Conservation (phyloP, 2,329 filamentous ascomycete species). For the Cercospora zeae-maydis region DNA sequence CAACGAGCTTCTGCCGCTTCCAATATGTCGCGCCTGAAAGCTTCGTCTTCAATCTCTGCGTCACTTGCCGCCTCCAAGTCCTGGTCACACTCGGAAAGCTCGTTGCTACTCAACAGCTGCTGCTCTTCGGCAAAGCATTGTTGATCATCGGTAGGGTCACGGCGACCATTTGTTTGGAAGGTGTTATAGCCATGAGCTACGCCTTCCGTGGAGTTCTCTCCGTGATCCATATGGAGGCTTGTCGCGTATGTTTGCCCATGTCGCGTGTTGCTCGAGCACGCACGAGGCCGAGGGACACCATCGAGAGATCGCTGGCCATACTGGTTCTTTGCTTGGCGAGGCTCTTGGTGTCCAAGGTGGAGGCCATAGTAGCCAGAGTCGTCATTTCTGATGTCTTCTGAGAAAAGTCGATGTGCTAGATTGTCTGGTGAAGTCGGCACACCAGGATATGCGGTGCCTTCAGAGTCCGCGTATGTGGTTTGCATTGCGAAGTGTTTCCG, state of each 20-base stretch:
- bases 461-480: not conserved
- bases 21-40: not conserved
- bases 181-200: too few relatives aligned
- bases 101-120: not conserved
- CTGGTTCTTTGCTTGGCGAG: not conserved
- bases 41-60: conserved; percentile 4
- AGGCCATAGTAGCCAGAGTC: not conserved
- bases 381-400: not conserved
- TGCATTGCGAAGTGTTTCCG: not conserved
- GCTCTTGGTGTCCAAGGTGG: not conserved
- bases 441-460: not conserved
- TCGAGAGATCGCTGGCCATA: not conserved
- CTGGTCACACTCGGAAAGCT: not conserved
- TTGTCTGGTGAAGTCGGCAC: not conserved
- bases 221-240: not conserved
- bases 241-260: not conserved
- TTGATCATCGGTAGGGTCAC: not conserved
- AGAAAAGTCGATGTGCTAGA: not conserved
- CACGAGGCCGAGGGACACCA: not conserved
- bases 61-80: not conserved
- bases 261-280: not conserved
- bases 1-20: conserved; percentile 11
- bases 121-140: not conserved
- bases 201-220: not conserved
- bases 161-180: not conserved